Evolutionary conservation across 2,329 filamentous ascomycete genomes (phyloP).

Genomic region (Apiospora sp.): DNA sequence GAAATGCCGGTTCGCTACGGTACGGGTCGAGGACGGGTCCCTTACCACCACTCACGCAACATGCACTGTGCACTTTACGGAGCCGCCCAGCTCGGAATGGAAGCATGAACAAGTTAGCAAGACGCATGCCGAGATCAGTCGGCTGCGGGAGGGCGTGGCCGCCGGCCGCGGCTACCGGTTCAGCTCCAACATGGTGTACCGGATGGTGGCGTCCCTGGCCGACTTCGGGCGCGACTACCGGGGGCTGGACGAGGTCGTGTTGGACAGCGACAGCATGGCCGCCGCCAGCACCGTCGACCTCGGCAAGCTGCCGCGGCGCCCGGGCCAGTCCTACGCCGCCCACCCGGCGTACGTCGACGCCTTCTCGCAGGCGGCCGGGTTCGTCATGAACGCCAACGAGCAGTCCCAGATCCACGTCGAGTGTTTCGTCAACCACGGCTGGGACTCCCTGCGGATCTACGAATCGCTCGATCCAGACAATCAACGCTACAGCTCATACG

Average conservation of each 20-base stretch:
- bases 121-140: conserved; percentile 29
- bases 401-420: conserved; percentile 33
- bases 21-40: too few relatives aligned
- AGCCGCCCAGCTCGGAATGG: conserved; percentile 30
- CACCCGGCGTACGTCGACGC: conserved; percentile 36
- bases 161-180: conserved; percentile 41
- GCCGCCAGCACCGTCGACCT: conserved; percentile 33
- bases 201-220: conserved; percentile 37
- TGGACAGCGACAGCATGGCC: conserved; percentile 38
- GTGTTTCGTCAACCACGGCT: conserved; percentile 39
- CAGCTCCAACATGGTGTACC: conserved; percentile 53
- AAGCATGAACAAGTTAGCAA: conserved; percentile 31
- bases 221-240: conserved; percentile 40
- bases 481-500: conserved; percentile 33
- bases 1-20: too few relatives aligned
- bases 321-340: conserved; percentile 33
- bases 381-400: conserved; percentile 39
- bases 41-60: too few relatives aligned
- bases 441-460: conserved; percentile 35
- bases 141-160: conserved; percentile 32
- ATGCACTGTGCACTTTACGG: conserved; percentile 33
- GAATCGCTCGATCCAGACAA: conserved; percentile 30
- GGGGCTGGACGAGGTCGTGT: conserved; percentile 40
- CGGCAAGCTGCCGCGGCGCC: conserved; percentile 25
- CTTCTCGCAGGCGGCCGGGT: conserved; percentile 34